phyloP scores from a whole-genome alignment of 2,329 filamentous ascomycete species.

The Colletotrichum brevisporum region DNA sequence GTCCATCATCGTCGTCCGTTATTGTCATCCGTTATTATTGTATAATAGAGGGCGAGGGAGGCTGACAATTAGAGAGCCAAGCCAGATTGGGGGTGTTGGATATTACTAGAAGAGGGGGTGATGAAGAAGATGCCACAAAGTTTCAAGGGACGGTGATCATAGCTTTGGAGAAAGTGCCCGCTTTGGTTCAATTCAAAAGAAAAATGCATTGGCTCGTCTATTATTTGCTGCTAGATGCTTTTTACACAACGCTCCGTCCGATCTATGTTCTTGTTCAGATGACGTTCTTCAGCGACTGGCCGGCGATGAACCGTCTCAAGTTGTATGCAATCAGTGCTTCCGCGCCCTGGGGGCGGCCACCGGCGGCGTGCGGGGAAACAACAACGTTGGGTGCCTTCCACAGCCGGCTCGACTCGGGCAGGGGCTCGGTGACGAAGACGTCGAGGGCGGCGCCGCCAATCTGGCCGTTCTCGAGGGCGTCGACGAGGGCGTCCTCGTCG shows the following conservation, averaged over 20 bases:
- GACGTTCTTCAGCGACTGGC: constrained; percentile 71
- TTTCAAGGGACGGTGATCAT: no score
- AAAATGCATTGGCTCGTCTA: background rate
- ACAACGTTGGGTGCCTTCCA: constrained; percentile 67
- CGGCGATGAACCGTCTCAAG: constrained; percentile 70
- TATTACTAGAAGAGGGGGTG: no score
- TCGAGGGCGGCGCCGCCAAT: constrained; percentile 66
- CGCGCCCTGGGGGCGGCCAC: constrained; percentile 71
- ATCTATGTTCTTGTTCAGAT: constrained; percentile 45
- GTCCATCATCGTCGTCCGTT: no score
- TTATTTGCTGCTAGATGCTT: constrained; percentile 6
- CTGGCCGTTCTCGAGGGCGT: constrained; percentile 58
- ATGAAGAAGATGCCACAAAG: background rate
- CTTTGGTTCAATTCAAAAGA: no score
- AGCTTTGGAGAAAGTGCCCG: no score
- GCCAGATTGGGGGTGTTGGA: no score
- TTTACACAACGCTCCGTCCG: background rate
- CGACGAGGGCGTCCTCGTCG: constrained; percentile 64
- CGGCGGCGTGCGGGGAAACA: constrained; percentile 71
- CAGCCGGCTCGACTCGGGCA: constrained; percentile 58
- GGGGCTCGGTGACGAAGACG: constrained; percentile 62
- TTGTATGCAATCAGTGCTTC: constrained; percentile 74
- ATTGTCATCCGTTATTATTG: no score
- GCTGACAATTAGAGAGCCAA: no score
- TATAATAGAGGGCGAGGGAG: no score